Evolutionary conservation across 108 stramenopile genomes (phyloP), one percentile per base, ranked within the genome.

Genomic region (Cyclotella baltica): DNA sequence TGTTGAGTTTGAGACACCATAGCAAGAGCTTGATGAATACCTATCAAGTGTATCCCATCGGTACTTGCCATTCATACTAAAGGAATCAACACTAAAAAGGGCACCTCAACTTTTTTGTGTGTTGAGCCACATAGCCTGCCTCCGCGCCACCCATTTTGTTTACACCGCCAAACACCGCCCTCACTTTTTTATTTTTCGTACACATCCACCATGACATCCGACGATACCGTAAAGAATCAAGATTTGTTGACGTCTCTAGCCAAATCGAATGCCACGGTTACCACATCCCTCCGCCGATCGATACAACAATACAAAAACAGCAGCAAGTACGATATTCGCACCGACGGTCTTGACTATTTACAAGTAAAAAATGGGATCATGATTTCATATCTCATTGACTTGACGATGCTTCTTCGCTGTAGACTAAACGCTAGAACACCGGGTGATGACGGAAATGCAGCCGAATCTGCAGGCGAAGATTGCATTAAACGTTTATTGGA

Each of bases 311-410:
- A 81, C 62, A 62, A 9, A 29, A 40, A 40, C 6, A 70, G 46
- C 29, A 73, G 73, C 19, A 84, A 87, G n/a, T 85, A 86, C 40
- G 58, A 71, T 61, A 78, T 77, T 10, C 62, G 57, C 22, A 67
- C 77, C 23, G 85, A 81, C 48, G 88, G 85, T 29, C 66, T 96
- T 13, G 92, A 96, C 69, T 91, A 92, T 78, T 70, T 96, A 9
- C 73, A 84, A 64, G 87, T 81, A 29, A 93, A 94, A 76, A 96
- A 93, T 67, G 77, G 79, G 0, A 46, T 96, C 34, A 62, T 93
- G 70, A 64, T 91, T 6, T 87, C 88, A 16, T 96, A 96, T 57
- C 29, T 96, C 65, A 90, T 94, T 62, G 95, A 96, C 72, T 73
- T 92, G 83, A 86, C 84, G 10, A 23, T 78, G 48, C 59, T 85